Evolutionary conservation across 2,329 filamentous ascomycete genomes (phyloP), one percentile per base, ranked within the genome.

Genomic region (Fusarium sp.): DNA sequence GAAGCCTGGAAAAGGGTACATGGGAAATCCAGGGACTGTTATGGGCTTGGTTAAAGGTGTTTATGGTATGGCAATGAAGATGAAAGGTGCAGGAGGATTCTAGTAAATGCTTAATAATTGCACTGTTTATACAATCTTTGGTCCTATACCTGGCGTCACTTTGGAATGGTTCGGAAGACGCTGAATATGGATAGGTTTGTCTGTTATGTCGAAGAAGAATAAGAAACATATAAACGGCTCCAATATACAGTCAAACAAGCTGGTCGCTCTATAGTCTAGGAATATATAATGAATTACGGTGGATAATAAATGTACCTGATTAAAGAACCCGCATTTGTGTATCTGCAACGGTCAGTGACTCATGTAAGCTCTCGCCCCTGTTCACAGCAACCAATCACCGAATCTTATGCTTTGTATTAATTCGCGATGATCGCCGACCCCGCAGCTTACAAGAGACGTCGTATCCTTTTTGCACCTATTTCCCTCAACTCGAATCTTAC

Each of bases 1-100:
- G 1, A 72, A 66, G 2, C 65, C 74, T 5, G 73, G 60, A 0
- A 56, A 66, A 26, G 74, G 73, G 1, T 76, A 75, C 30, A 72
- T 70, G 73, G 74, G 74, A 3, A 60, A 76, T 48, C 74, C 74
- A 3, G 74, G 74, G 2, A 48, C 56, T 34, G 41, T 66, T 1
- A 70, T 62, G 38, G 68, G 68, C 0, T 28, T 74, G 4, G 30
- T 76, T 1, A 76, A 76, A 36, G 74, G 74, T 1, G 68, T 56
- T 4, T 14, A 32, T 13, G 73, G 74, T 1, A 76, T 76, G 74
- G 13, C 42, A 2, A 58, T 56, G 36, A 76, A 76, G 36, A 64
- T 73, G 68, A 66, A 74, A 24, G 65, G 63, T 1, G n/a, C 62
- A 20, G 68, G 68, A 4, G 68, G 68, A 0, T 67, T 67, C 15